Percentiles rank a stretch among this genome's conserved stretches.
Evolutionary conservation across 345 rosid genomes (phyloP).

Genomic region (Sonneratia caseolaris): DNA sequence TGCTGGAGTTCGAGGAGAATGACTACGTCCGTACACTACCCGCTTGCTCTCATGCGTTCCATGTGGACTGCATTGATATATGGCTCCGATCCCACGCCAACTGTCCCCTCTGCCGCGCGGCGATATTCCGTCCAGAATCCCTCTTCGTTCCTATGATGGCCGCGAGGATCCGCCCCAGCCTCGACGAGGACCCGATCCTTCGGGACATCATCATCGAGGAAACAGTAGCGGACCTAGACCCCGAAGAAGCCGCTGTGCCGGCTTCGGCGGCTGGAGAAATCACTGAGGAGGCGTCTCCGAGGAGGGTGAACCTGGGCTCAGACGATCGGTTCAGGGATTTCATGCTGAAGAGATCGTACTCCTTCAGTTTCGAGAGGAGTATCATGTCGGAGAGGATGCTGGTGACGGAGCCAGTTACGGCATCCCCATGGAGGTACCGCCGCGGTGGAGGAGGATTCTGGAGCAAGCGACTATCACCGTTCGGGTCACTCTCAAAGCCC

Average conservation of each 20-base stretch:
- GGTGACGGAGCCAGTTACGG: constrained; percentile 57
- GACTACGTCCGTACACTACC: constrained; percentile 85
- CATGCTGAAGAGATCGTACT: constrained; percentile 61
- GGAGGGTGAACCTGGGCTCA: constrained; percentile 16
- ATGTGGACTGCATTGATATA: constrained; percentile 84
- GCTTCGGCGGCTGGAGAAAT: constrained; percentile 30
- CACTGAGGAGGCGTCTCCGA: constrained; percentile 46
- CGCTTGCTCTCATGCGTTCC: constrained; percentile 73
- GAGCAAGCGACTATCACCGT: constrained; percentile 81
- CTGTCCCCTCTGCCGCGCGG: constrained; percentile 85
- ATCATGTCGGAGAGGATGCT: constrained; percentile 51
- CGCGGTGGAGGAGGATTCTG: constrained; percentile 66
- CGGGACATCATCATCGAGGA: constrained; percentile 23
- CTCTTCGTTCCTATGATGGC: constrained; percentile 89
- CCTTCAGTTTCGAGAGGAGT: constrained; percentile 77
- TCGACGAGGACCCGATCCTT: constrained; percentile 46
- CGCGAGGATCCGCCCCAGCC: constrained; percentile 69
- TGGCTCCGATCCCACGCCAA: constrained; percentile 90
- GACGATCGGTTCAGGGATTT: constrained; percentile 40
- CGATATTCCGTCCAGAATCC: constrained; percentile 46
- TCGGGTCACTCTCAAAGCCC: constrained; percentile 56
- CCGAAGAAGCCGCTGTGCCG: constrained; percentile 1
- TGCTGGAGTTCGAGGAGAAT: constrained; percentile 72
- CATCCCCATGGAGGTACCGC: constrained; percentile 72
- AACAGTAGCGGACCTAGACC: not conserved